These are phyloP conservation scores for Dinochytrium kinnereticum DNA, from an alignment of 371 early-diverging fungal genomes.

Conservation along the genomic window DNA sequence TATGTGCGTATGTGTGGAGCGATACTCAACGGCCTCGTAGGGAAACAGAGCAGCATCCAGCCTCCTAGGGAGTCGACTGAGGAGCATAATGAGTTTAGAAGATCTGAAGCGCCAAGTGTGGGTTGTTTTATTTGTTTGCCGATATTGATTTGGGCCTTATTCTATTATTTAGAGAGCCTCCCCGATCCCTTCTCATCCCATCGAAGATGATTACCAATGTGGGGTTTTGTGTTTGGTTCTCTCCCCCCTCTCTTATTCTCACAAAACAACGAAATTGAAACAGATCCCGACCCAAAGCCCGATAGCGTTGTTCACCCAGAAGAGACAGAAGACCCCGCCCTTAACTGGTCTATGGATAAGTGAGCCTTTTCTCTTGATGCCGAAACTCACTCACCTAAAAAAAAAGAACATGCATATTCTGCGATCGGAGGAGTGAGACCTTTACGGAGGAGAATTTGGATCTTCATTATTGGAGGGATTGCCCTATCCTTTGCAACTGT, in stretches of 20 bases:
- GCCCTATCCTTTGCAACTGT: slow-evolving; percentile 74
- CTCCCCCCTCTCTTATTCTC: too few relatives aligned
- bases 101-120: neutral
- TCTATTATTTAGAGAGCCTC: neutral
- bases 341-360: slow-evolving; percentile 16
- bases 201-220: neutral
- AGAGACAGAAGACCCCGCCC: slow-evolving; percentile 14
- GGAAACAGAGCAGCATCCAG: neutral
- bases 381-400: too few relatives aligned
- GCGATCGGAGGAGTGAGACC: slow-evolving; percentile 66
- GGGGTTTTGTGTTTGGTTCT: neutral
- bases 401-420: slow-evolving; percentile 72
- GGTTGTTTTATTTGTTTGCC: neutral
- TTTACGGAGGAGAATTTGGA: slow-evolving; percentile 79
- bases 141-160: neutral
- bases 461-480: slow-evolving; percentile 77
- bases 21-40: too few relatives aligned
- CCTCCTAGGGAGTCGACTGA: neutral
- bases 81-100: too few relatives aligned
- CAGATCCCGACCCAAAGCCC: neutral
- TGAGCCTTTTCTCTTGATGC: neutral
- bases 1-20: too few relatives aligned
- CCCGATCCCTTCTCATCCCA: neutral
- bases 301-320: neutral
- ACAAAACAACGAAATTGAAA: too few relatives aligned